Base-by-base conservation (phyloP, 2,329 filamentous ascomycete genomes). In the Colletotrichum lentis region DNA sequence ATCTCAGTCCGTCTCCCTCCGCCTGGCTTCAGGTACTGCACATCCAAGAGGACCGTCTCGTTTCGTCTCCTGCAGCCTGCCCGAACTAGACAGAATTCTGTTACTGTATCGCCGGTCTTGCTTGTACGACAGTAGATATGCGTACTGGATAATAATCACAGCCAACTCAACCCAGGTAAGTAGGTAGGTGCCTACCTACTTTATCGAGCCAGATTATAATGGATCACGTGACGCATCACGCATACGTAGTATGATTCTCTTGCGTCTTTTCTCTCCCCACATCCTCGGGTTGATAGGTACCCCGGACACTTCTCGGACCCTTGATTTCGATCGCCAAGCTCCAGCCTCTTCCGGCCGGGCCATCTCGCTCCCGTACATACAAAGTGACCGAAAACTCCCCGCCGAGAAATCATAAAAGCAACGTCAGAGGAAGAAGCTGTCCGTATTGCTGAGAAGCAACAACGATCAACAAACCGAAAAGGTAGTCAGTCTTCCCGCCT, bases 381-480 rank as follows among this genome's bases (percentile, higher is more conserved):
- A 18, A 68, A 65, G 49, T 68, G 61, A 24, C 65, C 47, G 65
- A 60, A 55, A 68, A 68, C 65, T 60, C 62, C 52, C 65, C 65
- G 62, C 35, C 35, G 18, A 50, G 39, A 22, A 49, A 22, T 41
- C 18, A 54, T 41, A 64, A 67, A 64, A 64, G 37, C 14, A 58
- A 47, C 43, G 27, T 58, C 56, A 39, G 50, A n/a, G 31, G n/a
- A 56, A 18, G n/a, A 56, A 18, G 37, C 3, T 20, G 12, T 39
- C 1, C 2, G 35, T 14, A 4, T 53, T 22, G 31, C 11, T 16
- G 37, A 16, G 11, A 16, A 27, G n/a, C 18, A n/a, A n/a, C 24
- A 20, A 12, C n/a, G 27, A 58, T 47, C 27, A 20, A 31, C 41
- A 47, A 35, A 27, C 18, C 52, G 11, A 37, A 12, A 41, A 35